phyloP scores from a whole-genome alignment of 768 basidiomycete genomes.

The Podaxis rugospora region DNA sequence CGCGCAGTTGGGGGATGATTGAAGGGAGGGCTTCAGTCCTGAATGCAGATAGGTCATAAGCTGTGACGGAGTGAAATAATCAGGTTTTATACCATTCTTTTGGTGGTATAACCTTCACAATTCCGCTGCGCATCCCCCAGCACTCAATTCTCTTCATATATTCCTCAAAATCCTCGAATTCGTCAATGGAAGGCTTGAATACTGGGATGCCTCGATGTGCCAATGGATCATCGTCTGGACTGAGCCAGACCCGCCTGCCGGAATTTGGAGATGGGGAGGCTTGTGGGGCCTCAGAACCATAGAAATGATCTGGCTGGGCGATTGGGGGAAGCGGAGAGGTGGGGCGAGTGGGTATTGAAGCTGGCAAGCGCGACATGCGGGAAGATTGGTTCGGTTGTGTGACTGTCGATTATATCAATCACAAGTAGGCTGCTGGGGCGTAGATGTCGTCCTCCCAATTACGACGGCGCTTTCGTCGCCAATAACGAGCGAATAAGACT shows the following conservation, averaged over 20 bases:
- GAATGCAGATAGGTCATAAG: slow-evolving; percentile 20
- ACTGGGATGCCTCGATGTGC: slow-evolving; percentile 93
- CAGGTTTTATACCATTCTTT: slow-evolving; percentile 73
- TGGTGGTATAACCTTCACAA: slow-evolving; percentile 95
- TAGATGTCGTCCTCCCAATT: not conserved
- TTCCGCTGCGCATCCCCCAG: slow-evolving; percentile 90
- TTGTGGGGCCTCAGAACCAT: slow-evolving; percentile 48
- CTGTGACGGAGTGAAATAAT: slow-evolving; percentile 14
- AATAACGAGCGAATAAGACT: not conserved
- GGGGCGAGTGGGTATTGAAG: slow-evolving; percentile 47
- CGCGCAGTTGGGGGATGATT: slow-evolving; percentile 62
- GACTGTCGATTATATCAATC: not conserved
- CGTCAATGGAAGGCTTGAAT: slow-evolving; percentile 90
- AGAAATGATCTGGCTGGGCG: slow-evolving; percentile 83
- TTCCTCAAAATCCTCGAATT: slow-evolving; percentile 87
- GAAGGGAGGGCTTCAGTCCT: slow-evolving; percentile 74
- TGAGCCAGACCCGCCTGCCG: slow-evolving; percentile 60
- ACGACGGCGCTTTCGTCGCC: not conserved
- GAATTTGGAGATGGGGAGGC: slow-evolving; percentile 59
- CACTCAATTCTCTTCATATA: slow-evolving; percentile 84
- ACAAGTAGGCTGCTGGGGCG: not conserved
- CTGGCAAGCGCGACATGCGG: slow-evolving; percentile 32
- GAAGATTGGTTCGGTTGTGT: slow-evolving; percentile 22
- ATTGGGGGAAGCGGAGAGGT: slow-evolving; percentile 45
- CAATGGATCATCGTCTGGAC: slow-evolving; percentile 75